Conservation (phyloP, 2,329 filamentous ascomycete species). For the Diplodia mutila region DNA sequence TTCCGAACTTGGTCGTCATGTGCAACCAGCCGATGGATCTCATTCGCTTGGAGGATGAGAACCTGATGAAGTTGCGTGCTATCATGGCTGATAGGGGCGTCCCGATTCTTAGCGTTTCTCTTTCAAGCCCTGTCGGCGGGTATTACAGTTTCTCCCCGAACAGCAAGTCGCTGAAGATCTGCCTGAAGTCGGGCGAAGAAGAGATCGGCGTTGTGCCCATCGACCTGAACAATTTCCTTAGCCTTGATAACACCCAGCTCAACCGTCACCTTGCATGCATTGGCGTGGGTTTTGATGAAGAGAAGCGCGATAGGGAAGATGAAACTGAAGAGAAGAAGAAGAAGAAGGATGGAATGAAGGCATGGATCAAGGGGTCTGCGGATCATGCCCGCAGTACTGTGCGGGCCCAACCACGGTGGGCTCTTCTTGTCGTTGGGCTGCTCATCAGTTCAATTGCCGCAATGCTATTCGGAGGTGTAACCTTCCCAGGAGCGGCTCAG, state of each 20-base stretch:
- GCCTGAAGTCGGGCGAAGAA: constrained; percentile 37
- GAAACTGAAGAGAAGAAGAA: neutral
- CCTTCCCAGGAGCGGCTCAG: constrained; percentile 2
- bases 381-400: neutral
- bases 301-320: neutral
- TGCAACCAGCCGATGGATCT: constrained; percentile 10
- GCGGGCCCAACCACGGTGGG: constrained; percentile 9
- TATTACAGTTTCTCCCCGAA: constrained; percentile 28
- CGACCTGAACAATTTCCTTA: constrained; percentile 38
- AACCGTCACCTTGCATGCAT: constrained; percentile 44
- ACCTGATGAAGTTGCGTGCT: constrained; percentile 28
- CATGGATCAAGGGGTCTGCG: neutral
- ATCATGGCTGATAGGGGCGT: constrained; percentile 34
- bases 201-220: constrained; percentile 33
- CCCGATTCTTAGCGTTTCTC: constrained; percentile 37
- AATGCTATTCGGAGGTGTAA: neutral
- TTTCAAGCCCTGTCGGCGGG: constrained; percentile 29
- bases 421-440: constrained; percentile 17
- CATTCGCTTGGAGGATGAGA: constrained; percentile 1
- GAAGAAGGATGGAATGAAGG: neutral
- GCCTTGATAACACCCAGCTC: constrained; percentile 41
- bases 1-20: constrained; percentile 15
- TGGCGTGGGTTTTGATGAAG: constrained; percentile 25
- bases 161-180: constrained; percentile 34
- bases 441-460: constrained; percentile 5